Conservation (phyloP, 768 basidiomycete species). For the Dioszegia hungarica region DNA sequence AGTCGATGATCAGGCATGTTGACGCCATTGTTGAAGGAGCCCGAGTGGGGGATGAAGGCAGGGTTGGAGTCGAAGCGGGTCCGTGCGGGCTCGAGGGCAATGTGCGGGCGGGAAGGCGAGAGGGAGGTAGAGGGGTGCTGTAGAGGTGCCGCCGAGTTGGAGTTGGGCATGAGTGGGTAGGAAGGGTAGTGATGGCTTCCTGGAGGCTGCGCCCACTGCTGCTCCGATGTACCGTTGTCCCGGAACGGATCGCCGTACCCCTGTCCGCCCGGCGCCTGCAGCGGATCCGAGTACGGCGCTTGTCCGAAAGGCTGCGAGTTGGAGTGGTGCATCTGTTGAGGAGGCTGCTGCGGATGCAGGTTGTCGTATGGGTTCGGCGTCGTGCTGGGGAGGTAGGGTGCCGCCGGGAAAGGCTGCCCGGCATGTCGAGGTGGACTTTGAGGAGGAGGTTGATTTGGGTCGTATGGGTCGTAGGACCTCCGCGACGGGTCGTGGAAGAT, state of each 20-base stretch:
- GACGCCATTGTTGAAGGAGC: background rate
- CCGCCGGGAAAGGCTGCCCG: conserved; percentile 11
- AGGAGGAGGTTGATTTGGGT: conserved; percentile 2
- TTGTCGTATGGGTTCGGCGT: conserved; percentile 8
- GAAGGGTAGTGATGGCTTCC: conserved; percentile 1
- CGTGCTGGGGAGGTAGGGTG: background rate
- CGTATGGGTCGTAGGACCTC: conserved; percentile 3
- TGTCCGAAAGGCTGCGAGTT: conserved; percentile 13
- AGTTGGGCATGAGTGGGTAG: background rate
- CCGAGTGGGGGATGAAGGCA: background rate
- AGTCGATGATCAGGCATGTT: conserved; percentile 20
- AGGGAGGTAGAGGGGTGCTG: conserved; percentile 2
- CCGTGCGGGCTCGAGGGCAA: conserved; percentile 6
- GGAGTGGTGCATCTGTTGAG: conserved; percentile 16
- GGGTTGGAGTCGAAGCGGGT: conserved; percentile 7
- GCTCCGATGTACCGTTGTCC: background rate
- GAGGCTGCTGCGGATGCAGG: background rate
- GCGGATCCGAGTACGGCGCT: background rate
- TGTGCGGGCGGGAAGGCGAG: conserved; percentile 5
- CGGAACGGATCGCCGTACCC: conserved; percentile 11
- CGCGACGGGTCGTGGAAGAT: conserved; percentile 20
- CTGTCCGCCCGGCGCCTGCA: background rate
- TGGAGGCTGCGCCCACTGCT: conserved; percentile 1
- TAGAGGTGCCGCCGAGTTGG: background rate
- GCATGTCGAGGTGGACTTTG: background rate